A percentile compares a stretch with the other conserved stretches of the same genome.
Conservation (phyloP, 2,329 filamentous ascomycete genomes). For the Alternaria postmessia region DNA sequence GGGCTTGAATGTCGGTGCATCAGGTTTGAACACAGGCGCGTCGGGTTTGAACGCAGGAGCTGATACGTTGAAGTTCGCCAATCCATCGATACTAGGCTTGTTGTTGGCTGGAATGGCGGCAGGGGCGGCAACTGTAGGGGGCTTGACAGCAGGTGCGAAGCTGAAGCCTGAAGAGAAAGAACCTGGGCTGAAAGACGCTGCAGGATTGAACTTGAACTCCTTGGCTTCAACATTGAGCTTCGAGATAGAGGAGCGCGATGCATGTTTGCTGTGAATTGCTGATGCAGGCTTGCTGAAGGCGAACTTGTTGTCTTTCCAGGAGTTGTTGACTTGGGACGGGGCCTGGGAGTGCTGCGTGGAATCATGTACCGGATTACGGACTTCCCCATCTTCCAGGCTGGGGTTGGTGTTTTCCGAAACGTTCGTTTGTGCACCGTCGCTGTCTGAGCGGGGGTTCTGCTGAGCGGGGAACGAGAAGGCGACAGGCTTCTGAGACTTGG, state of each 20-base stretch:
- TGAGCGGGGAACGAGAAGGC: conserved; percentile 43
- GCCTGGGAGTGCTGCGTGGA: conserved; percentile 48
- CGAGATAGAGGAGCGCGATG: conserved; percentile 73
- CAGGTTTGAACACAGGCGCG: conserved; percentile 78
- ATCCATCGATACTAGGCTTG: conserved; percentile 44
- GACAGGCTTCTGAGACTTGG: conserved; percentile 64
- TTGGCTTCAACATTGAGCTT: conserved; percentile 89
- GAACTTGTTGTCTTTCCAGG: conserved; percentile 49
- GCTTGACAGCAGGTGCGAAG: conserved; percentile 52
- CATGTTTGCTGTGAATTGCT: conserved; percentile 62
- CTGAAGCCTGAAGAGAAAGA: conserved; percentile 52
- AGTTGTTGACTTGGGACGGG: conserved; percentile 48
- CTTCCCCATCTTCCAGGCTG: conserved; percentile 46
- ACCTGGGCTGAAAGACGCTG: conserved; percentile 59
- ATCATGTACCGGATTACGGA: conserved; percentile 27
- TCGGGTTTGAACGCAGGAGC: conserved; percentile 79
- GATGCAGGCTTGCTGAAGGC: conserved; percentile 44
- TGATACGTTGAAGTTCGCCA: conserved; percentile 68
- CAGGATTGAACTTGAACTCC: conserved; percentile 80
- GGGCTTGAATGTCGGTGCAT: conserved; percentile 58
- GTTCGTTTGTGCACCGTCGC: conserved; percentile 53
- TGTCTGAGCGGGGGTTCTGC: conserved; percentile 47
- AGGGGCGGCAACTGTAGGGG: conserved; percentile 55
- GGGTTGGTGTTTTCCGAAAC: conserved; percentile 51
- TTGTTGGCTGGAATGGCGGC: conserved; percentile 54